Base-by-base conservation (phyloP, 495 filamentous ascomycete species). In the Cetradonia linearis region DNA sequence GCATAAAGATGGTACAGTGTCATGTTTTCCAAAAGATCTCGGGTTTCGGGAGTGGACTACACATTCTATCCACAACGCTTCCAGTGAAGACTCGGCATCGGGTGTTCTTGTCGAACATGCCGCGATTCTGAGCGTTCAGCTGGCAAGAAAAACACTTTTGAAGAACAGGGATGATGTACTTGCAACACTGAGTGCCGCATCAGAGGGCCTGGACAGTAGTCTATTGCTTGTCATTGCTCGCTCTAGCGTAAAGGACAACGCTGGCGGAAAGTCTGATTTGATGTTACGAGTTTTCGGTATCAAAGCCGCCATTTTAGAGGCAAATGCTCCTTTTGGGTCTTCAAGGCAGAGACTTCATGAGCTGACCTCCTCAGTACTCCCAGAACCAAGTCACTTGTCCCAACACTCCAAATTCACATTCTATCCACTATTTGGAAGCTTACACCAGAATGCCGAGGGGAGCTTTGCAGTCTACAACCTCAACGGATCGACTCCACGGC, bases 101-200 rank as follows among this genome's bases (percentile, higher is more conserved):
- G 73, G 40, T 55, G 62, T 36, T 74, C 48, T 57, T 16, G 68
- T 80, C n/a, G 73, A 76, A 58, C 71, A 72, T 63, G 67, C 67
- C 10, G 60, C 67, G 14, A 57, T 77, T 23, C 66, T 70, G 5
- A 72, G 70, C 60, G 65, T 70, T 9, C 68, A 70, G 36, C 65
- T 72, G 23, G 78, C 76, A 14, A 65, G 67, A 8, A 72, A 71
- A 61, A 73, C 79, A 0, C 52, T 83, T 7, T 65, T 83, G 30
- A 73, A 69, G 61, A 66, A 67, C 31, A 71, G 77, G 9, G 71
- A 72, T 44, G 78, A 81, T 65, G 61, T 71, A 20, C 55, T 70
- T 14, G 57, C 59, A 28, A 50, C 63, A 1, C 64, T 69, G 27
- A 36, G 38, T 40, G 27, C 49, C 2, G 46, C 20, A 14, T 25